Base-by-base conservation (phyloP, 2,329 filamentous ascomycete species). In the Endoconidiophora polonica region DNA sequence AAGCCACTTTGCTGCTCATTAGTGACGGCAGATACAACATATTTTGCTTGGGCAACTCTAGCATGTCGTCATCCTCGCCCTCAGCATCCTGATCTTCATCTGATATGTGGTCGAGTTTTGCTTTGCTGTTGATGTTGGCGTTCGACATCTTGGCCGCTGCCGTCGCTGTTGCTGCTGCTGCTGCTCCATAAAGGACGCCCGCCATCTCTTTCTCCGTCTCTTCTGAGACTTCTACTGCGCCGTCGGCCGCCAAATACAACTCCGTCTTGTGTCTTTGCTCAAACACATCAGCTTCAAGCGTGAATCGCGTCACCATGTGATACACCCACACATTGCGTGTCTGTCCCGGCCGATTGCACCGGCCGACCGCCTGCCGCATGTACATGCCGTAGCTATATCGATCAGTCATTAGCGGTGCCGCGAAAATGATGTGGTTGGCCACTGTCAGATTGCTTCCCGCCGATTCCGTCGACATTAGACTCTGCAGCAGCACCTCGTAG, bases 401-500 rank as follows among this genome's bases (percentile, higher is more conserved):
- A 44, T 63, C 57, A 4, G 55, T 54, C n/a, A 49, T 24, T 12
- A 63, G 58, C 0, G 66, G 63, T 4, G 59, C 62, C 0, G 62
- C 59, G 47, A 69, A 68, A 40, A 70, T 60, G 45, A 69, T 57
- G 48, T 69, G 67, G 49, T 65, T 68, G 1, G 67, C 67, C 20
- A 62, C 58, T 9, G 63, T 62, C 10, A 68, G 57, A 52, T 70
- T 69, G 22, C 61, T 63, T 0, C 68, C 68, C 0, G 68, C 65
- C 2, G 66, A 63, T 26, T 66, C 61, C 3, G 60, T 57, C 6
- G 60, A 61, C 56, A 63, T 64, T 33, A 68, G 60, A 29, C 61
- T 61, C 46, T 69, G 59, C 3, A 70, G 54, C 16, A 67, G 58
- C 1, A 68, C 59, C 29, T 43, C 24, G 16, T 26, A 26, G 6